Evolutionary conservation across 768 basidiomycete genomes (phyloP), one percentile per base, ranked within the genome.

Genomic region (Rhizopogon sp.): DNA sequence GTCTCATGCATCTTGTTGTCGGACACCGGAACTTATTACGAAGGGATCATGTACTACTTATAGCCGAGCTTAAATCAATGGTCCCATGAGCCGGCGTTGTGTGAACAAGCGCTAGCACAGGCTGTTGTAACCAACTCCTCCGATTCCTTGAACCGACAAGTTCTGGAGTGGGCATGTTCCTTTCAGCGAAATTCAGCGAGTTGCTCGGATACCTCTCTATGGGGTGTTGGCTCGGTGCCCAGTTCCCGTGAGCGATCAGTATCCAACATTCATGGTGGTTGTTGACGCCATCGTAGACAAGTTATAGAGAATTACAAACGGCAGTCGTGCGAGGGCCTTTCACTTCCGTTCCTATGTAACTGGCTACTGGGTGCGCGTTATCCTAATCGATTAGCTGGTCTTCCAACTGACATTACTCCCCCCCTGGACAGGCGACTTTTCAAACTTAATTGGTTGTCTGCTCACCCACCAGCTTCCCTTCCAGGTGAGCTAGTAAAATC

Each of bases 381-480:
- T 49, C 47, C 47, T 35, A 37, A 49, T 37, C 20, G 35, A 49
- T 25, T 16, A 22, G 37, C 37, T 49, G 14, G 8, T 20, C 22
- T 2, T 49, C 31, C 14, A 37, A 14, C 35, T 37, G 14, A 49
- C 22, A 5, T 47, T 44, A 35, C 45, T 40, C 47, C 22, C 31
- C 20, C 44, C 25, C 25, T 16, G 62, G 28, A 28, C 67, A 90
- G 96, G 96, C 47, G 97, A 99, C 72, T 74, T 89, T 22, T 93
- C 94, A 17, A 98, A 98, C 70, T 79, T 98, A 31, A 69, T 98
- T 56, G 95, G 93, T 9, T 94, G 93, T 66, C 72, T 98, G 56
- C 76, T 99, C 53, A 98, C 97, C 3, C 81, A 88, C 62, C 97
- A 98, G 66, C 79, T 97, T 14, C 93, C 93, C 20, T 98, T 99